These are phyloP conservation scores for Hanseniaspora hatyaiensis DNA, from an alignment of 805 yeast species.

Conservation along the genomic window DNA sequence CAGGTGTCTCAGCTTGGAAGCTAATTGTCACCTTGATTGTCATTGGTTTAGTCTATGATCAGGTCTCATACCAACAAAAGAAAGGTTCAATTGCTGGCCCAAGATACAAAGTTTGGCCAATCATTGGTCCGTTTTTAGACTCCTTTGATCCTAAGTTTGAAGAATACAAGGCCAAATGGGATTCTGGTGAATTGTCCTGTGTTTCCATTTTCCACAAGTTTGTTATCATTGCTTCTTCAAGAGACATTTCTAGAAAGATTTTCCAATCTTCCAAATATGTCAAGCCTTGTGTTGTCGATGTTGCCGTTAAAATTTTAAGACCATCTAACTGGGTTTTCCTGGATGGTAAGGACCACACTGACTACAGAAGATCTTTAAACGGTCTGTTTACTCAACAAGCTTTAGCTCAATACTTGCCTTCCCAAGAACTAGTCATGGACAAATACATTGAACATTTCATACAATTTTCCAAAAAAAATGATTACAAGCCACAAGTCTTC, in stretches of 20 bases:
- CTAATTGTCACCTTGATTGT: slow-evolving; percentile 38
- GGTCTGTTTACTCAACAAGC: slow-evolving; percentile 81
- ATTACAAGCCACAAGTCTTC: slow-evolving; percentile 48
- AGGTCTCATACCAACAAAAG: slow-evolving; percentile 59
- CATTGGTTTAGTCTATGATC: slow-evolving; percentile 51
- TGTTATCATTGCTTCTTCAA: slow-evolving; percentile 81
- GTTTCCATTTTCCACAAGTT: slow-evolving; percentile 97
- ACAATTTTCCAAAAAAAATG: slow-evolving; percentile 43
- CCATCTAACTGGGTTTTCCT: slow-evolving; percentile 96
- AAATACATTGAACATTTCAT: slow-evolving; percentile 59
- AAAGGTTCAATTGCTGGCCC: slow-evolving; percentile 94
- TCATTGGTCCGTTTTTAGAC: slow-evolving; percentile 92
- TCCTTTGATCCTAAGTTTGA: slow-evolving; percentile 91
- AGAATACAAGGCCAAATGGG: slow-evolving; percentile 88
- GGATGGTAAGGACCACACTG: slow-evolving; percentile 91
- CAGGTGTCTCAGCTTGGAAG: slow-evolving; percentile 43
- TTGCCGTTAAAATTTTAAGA: slow-evolving; percentile 83
- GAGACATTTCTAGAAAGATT: slow-evolving; percentile 81
- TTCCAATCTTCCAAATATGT: slow-evolving; percentile 76
- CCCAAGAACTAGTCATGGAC: slow-evolving; percentile 76
- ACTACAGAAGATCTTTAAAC: slow-evolving; percentile 81
- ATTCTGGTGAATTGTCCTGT: slow-evolving; percentile 85
- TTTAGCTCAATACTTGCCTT: slow-evolving; percentile 70
- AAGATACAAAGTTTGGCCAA: slow-evolving; percentile 74
- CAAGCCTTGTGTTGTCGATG: slow-evolving; percentile 97